Percentiles rank a stretch among this genome's conserved stretches.
Conservation (phyloP, 192 early-diverging fungal species). For the Backusella liffmaniae region DNA sequence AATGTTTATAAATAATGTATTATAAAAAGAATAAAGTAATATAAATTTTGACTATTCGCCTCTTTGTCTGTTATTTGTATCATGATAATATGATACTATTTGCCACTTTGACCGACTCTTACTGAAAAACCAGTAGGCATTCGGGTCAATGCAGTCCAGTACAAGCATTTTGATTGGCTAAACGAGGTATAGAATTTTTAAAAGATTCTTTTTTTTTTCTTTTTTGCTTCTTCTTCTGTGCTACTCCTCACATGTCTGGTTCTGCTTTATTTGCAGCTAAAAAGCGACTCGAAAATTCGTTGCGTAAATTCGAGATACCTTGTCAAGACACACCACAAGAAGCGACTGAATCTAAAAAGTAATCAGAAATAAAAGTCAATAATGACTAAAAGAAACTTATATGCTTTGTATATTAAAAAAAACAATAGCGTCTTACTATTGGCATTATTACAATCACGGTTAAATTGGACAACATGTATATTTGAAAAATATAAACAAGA, state of each 20-base stretch:
- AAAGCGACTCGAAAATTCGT: slow-evolving; percentile 19
- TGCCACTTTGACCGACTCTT: too few species aligned
- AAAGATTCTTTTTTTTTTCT: neutral
- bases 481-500: slow-evolving; percentile 39
- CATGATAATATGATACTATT: too few species aligned
- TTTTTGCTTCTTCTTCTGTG: neutral
- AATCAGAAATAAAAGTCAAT: neutral
- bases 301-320: slow-evolving; percentile 16
- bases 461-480: slow-evolving; percentile 31
- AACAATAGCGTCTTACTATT: slow-evolving; percentile 21
- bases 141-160: neutral
- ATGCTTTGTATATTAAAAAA: neutral
- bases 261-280: slow-evolving; percentile 25
- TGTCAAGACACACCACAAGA: neutral
- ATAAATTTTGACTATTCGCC: too few species aligned
- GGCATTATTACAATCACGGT: slow-evolving; percentile 41
- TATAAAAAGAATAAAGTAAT: too few species aligned
- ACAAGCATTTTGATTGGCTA: neutral
- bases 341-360: neutral
- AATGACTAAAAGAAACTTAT: neutral
- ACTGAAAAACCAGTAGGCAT: too few species aligned
- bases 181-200: neutral
- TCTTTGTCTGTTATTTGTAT: too few species aligned
- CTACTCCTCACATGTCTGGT: slow-evolving; percentile 21
- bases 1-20: too few species aligned